Evolutionary conservation across 495 filamentous ascomycete species (phyloP).

Genomic region (Daldinia loculata): DNA sequence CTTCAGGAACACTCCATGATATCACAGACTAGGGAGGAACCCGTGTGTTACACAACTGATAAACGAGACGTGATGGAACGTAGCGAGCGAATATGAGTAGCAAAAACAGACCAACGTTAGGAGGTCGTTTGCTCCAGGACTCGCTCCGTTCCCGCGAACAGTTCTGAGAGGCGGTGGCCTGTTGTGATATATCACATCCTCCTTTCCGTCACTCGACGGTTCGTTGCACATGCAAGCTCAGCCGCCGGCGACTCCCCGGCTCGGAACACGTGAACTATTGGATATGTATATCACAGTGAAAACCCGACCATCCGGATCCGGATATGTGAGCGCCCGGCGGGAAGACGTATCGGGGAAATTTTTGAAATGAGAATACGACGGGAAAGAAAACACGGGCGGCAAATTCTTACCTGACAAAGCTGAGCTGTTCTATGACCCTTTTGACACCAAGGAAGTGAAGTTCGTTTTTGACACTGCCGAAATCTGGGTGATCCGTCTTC

Average conservation of each 20-base stretch:
- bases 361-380: slow-evolving; percentile 8
- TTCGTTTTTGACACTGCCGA: slow-evolving; percentile 40
- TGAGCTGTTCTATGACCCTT: slow-evolving; percentile 54
- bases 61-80: slow-evolving; percentile 16
- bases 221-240: slow-evolving; percentile 37
- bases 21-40: slow-evolving; percentile 20
- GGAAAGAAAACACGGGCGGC: background rate
- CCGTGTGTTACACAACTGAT: slow-evolving; percentile 24
- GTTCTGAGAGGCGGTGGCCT: background rate
- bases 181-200: slow-evolving; percentile 24
- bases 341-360: slow-evolving; percentile 7
- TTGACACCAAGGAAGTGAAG: slow-evolving; percentile 53
- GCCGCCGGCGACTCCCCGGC: slow-evolving; percentile 29
- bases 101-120: background rate
- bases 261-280: slow-evolving; percentile 26
- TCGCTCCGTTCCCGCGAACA: slow-evolving; percentile 23
- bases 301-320: slow-evolving; percentile 28
- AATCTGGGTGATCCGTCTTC: slow-evolving; percentile 55
- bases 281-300: slow-evolving; percentile 7
- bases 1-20: slow-evolving; percentile 23
- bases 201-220: slow-evolving; percentile 37
- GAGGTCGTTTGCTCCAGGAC: slow-evolving; percentile 2
- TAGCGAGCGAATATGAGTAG: slow-evolving; percentile 11
- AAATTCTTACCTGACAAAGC: slow-evolving; percentile 57
- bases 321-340: slow-evolving; percentile 29